phyloP scores from a whole-genome alignment of 2,329 filamentous ascomycete species.

The Ophiocordyceps camponoti-rufipedis region DNA sequence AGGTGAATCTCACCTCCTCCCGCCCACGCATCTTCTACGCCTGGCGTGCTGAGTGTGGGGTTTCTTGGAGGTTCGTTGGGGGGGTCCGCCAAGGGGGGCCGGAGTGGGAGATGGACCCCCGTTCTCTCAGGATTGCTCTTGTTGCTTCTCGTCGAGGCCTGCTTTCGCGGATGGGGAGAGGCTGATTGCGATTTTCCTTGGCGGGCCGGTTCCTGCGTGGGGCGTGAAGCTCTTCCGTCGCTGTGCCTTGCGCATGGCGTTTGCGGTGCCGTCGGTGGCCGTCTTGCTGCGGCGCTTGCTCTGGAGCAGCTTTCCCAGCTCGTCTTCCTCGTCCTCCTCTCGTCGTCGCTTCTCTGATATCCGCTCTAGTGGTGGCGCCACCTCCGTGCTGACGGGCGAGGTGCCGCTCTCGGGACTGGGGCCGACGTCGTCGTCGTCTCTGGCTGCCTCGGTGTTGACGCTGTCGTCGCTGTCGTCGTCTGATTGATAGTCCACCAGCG shows the following conservation, averaged over 20 bases:
- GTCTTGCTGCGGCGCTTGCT: conserved; percentile 43
- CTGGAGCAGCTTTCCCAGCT: conserved; percentile 64
- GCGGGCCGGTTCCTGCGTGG: conserved; percentile 18
- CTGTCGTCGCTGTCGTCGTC: conserved; percentile 54
- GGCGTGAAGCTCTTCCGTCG: conserved; percentile 23
- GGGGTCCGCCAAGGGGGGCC: too few relatives aligned
- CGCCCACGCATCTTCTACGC: too few relatives aligned
- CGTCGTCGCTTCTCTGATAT: conserved; percentile 77
- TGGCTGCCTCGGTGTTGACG: conserved; percentile 35
- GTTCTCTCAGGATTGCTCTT: conserved; percentile 18
- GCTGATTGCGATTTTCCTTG: conserved; percentile 41
- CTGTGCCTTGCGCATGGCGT: conserved; percentile 12
- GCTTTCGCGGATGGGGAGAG: conserved; percentile 28
- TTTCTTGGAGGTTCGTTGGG: too few relatives aligned
- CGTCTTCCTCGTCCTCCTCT: conserved; percentile 80
- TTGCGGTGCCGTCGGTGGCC: conserved; percentile 18
- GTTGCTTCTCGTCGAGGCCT: conserved; percentile 17
- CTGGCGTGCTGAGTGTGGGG: too few relatives aligned
- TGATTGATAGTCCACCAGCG: conserved; percentile 80
- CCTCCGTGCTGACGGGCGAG: neutral
- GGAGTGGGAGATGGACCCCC: too few relatives aligned
- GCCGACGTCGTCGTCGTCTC: conserved; percentile 13
- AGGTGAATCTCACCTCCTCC: too few relatives aligned
- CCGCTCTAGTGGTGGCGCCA: conserved; percentile 49
- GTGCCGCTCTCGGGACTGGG: conserved; percentile 4